phyloP scores from a whole-genome alignment of 139 green algal species.

The Trebouxia sp. region DNA sequence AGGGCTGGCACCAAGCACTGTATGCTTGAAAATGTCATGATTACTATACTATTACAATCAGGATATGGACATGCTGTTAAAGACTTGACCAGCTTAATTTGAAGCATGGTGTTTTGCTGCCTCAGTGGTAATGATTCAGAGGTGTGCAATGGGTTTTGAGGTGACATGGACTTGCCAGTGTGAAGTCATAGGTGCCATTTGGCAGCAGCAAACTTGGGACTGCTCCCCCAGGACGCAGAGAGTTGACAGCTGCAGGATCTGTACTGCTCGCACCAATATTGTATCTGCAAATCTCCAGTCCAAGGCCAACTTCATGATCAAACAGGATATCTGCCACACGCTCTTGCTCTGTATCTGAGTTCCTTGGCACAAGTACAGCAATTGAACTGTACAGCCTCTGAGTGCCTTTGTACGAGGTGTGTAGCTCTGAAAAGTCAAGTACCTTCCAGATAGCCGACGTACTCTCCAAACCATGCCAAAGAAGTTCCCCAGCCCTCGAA shows the following conservation, averaged over 20 bases:
- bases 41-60: too few relatives aligned
- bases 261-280: constrained; percentile 40
- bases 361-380: too few relatives aligned
- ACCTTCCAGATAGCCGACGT: constrained; percentile 12
- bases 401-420: too few relatives aligned
- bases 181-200: constrained; percentile 6
- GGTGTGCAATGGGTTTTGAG: too few relatives aligned
- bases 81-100: too few relatives aligned
- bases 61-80: too few relatives aligned
- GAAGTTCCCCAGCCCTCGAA: constrained; percentile 41
- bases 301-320: constrained; percentile 36
- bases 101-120: too few relatives aligned
- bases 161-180: not conserved
- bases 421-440: too few relatives aligned
- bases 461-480: constrained; percentile 36
- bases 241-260: not conserved
- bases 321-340: constrained; percentile 45
- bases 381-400: too few relatives aligned
- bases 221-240: not conserved
- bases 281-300: constrained; percentile 46
- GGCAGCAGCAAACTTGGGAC: not conserved
- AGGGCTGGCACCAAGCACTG: too few relatives aligned
- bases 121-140: too few relatives aligned
- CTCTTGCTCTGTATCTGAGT: not conserved
- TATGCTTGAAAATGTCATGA: too few relatives aligned